Percentiles rank a stretch among this genome's conserved stretches.
Conservation (phyloP, 352 stramenopile genomes). For the Globisporangium lucens region DNA sequence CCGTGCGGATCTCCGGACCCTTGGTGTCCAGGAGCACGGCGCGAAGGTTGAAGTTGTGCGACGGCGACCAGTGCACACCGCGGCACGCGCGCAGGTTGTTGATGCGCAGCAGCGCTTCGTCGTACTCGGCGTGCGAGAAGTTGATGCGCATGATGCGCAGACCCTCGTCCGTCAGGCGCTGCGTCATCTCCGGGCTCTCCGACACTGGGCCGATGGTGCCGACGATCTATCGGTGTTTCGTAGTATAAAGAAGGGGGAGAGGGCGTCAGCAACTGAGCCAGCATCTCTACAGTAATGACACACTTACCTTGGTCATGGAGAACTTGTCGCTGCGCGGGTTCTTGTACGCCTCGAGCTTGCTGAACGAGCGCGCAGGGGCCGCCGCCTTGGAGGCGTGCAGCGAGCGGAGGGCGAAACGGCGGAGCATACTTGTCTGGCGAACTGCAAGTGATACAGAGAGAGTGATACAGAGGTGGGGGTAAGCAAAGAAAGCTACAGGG, state of each 20-base stretch:
- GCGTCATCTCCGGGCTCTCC: conserved; percentile 66
- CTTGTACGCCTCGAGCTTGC: conserved; percentile 49
- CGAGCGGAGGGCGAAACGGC: conserved; percentile 16
- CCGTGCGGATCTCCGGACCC: conserved; percentile 93
- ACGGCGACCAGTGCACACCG: conserved; percentile 68
- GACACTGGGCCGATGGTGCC: conserved; percentile 91
- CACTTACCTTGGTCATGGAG: conserved; percentile 78
- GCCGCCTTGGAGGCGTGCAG: conserved; percentile 4
- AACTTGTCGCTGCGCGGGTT: conserved; percentile 82
- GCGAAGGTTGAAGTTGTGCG: conserved; percentile 87
- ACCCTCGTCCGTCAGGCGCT: conserved; percentile 84
- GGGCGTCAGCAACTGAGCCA: neutral
- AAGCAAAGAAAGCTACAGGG: neutral
- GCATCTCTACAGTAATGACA: neutral
- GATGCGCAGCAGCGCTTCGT: conserved; percentile 77
- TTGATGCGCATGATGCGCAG: conserved; percentile 94
- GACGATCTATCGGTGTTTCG: conserved; percentile 65
- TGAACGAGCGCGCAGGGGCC: conserved; percentile 16
- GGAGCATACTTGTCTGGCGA: conserved; percentile 15
- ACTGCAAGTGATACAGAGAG: neutral
- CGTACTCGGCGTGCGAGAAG: conserved; percentile 93
- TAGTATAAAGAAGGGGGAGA: neutral
- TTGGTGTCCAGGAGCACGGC: conserved; percentile 94
- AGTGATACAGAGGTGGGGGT: neutral
- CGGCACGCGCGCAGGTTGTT: conserved; percentile 74